Conservation (phyloP, 2,329 filamentous ascomycete species). For the Xylaria arbuscula region DNA sequence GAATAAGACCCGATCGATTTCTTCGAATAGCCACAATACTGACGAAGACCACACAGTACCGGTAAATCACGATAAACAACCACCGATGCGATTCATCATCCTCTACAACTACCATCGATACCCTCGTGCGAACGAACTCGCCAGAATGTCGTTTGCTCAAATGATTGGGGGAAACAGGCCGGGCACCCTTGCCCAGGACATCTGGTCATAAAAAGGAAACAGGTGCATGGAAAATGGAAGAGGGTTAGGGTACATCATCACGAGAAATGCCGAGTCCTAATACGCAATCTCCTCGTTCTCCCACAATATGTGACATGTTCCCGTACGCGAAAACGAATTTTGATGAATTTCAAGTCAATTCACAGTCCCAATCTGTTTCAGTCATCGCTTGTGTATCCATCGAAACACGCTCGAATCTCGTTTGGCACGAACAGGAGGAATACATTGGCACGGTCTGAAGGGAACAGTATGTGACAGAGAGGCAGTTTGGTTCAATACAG, state of each 20-base stretch:
- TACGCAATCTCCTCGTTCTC: conserved; percentile 8
- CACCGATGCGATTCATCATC: conserved; percentile 27
- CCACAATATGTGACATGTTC: conserved; percentile 21
- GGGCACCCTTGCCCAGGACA: conserved; percentile 22
- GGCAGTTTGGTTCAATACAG: not conserved
- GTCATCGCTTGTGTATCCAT: not conserved
- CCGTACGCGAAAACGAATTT: not conserved
- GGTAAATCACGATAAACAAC: conserved; percentile 25
- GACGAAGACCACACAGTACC: conserved; percentile 27
- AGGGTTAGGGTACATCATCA: conserved; percentile 34
- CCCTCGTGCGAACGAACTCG: conserved; percentile 30
- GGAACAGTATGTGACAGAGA: no score
- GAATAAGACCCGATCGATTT: not conserved
- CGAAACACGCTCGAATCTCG: not conserved
- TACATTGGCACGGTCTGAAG: no score
- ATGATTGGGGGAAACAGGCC: conserved; percentile 14
- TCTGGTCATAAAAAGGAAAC: conserved; percentile 25
- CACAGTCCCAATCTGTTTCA: not conserved
- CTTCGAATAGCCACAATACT: conserved; percentile 7
- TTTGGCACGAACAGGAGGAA: no score
- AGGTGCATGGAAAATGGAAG: conserved; percentile 28
- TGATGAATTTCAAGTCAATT: not conserved
- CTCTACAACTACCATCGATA: conserved; percentile 34
- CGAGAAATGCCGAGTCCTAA: conserved; percentile 36
- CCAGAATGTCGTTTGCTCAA: conserved; percentile 29